phyloP scores from a whole-genome alignment of 306 rosid species.

The Adenanthera pavonina region DNA sequence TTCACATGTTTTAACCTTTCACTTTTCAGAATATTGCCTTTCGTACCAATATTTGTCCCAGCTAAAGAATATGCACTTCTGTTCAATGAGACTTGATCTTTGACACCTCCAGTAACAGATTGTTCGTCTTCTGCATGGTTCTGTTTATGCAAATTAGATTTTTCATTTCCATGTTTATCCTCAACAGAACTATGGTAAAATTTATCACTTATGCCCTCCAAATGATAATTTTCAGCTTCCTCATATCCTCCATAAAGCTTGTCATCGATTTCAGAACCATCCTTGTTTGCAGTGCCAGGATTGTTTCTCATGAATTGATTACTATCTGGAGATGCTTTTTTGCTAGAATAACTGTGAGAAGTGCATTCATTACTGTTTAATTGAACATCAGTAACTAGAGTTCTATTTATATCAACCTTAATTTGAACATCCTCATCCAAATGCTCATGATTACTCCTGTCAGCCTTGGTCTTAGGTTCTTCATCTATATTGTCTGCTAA shows the following conservation, averaged over 20 bases:
- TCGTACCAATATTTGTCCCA: conserved; percentile 36
- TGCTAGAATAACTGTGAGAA: conserved; percentile 33
- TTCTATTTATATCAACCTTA: conserved; percentile 35
- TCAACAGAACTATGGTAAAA: conserved; percentile 33
- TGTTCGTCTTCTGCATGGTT: conserved; percentile 48
- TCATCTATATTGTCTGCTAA: conserved; percentile 41
- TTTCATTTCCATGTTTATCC: conserved; percentile 40
- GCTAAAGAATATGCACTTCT: conserved; percentile 33
- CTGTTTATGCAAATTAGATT: conserved; percentile 36
- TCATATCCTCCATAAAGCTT: conserved; percentile 29
- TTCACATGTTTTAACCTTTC: conserved; percentile 60
- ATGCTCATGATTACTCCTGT: conserved; percentile 42
- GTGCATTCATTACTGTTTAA: conserved; percentile 18
- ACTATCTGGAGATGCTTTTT: conserved; percentile 26
- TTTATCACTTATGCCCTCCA: conserved; percentile 42
- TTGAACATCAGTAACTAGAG: conserved; percentile 32
- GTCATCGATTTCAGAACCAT: conserved; percentile 18
- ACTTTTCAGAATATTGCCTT: conserved; percentile 41
- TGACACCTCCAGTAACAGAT: conserved; percentile 37
- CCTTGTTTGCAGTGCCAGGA: conserved; percentile 4
- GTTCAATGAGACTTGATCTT: conserved; percentile 40
- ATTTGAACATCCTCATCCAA: conserved; percentile 38
- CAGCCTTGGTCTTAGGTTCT: conserved; percentile 45
- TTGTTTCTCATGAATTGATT: background rate
- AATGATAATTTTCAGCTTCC: conserved; percentile 43